Evolutionary conservation across 768 basidiomycete species (phyloP).

Genomic region (Strobilomyces confusus): DNA sequence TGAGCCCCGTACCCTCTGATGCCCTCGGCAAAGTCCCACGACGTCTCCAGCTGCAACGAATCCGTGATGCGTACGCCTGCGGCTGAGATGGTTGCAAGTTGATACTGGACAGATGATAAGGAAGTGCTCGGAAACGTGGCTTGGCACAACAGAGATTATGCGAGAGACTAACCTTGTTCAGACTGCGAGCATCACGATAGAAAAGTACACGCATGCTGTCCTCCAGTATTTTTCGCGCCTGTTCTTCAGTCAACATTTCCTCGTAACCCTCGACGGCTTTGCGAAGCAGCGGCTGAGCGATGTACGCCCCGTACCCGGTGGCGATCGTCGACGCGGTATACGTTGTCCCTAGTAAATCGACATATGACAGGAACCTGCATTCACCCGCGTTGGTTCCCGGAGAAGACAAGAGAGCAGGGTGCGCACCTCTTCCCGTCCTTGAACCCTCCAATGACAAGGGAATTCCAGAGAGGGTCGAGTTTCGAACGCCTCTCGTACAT

Average conservation of each 20-base stretch:
- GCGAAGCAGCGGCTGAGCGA: constrained; percentile 90
- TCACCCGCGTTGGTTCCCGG: neutral
- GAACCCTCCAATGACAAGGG: constrained; percentile 87
- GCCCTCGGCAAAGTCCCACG: constrained; percentile 91
- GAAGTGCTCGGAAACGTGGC: neutral
- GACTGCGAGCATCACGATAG: constrained; percentile 92
- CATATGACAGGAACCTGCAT: constrained; percentile 83
- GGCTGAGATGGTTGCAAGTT: constrained; percentile 86
- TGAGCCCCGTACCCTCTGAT: constrained; percentile 90
- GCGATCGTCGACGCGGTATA: constrained; percentile 91
- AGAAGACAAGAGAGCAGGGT: neutral
- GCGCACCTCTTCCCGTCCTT: constrained; percentile 77
- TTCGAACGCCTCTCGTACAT: constrained; percentile 89
- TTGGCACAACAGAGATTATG: neutral
- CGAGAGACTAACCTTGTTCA: constrained; percentile 74
- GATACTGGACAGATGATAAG: constrained; percentile 57
- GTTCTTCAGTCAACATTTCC: constrained; percentile 67
- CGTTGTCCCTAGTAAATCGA: constrained; percentile 95
- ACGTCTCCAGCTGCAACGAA: constrained; percentile 67
- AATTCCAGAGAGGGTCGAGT: constrained; percentile 94
- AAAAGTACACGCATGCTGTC: constrained; percentile 90
- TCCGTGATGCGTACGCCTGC: constrained; percentile 78
- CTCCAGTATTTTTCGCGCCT: constrained; percentile 75
- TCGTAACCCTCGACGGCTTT: constrained; percentile 85
- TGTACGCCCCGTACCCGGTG: constrained; percentile 90